Evolutionary conservation across 306 rosid species (phyloP), one percentile per base, ranked within the genome.

Genomic region (Castanea crenata): DNA sequence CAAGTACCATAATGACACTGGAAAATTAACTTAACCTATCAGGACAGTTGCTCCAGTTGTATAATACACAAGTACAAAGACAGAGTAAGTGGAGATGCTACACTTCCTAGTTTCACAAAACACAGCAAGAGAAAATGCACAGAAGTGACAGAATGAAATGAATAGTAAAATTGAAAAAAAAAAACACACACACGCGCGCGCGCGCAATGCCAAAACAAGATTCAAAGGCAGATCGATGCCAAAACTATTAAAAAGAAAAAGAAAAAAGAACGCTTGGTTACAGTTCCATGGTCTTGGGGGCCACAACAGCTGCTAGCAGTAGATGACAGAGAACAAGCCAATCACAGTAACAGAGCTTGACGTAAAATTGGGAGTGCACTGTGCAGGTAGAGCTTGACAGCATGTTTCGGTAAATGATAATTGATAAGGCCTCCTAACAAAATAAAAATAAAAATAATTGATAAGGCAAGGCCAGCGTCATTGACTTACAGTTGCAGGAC

Each of bases 211-310:
- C 18, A 59, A 58, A 57, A 57, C 21, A 10, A 20, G 11, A 21
- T 21, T 20, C 1, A 11, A 20, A 57, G 15, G 63, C 63, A 6
- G 63, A 57, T 57, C 9, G 23, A 2, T 41, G 29, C 64, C 72
- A 76, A 44, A 83, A 21, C 34, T 34, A 9, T 23, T 23, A 23
- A 23, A 23, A 23, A 23, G 0, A 23, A 23, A 23, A 0, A 14
- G 63, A 67, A 20, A 32, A 1, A 29, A 25, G 34, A 62, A 56
- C 13, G 4, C 31, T 7, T 4, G 38, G 27, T 61, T 49, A 52
- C 20, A 49, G 70, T 91, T 92, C 97, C 97, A 77, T 90, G 97
- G 74, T 74, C 80, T 86, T 92, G 77, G 92, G 86, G 92, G 75
- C 81, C 83, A 91, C 97, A 82, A 78, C 85, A 85, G 85, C 73